A percentile compares a stretch with the other conserved stretches of the same genome.
Conservation (phyloP, 495 filamentous ascomycete species). For the Annulohypoxylon stygium region DNA sequence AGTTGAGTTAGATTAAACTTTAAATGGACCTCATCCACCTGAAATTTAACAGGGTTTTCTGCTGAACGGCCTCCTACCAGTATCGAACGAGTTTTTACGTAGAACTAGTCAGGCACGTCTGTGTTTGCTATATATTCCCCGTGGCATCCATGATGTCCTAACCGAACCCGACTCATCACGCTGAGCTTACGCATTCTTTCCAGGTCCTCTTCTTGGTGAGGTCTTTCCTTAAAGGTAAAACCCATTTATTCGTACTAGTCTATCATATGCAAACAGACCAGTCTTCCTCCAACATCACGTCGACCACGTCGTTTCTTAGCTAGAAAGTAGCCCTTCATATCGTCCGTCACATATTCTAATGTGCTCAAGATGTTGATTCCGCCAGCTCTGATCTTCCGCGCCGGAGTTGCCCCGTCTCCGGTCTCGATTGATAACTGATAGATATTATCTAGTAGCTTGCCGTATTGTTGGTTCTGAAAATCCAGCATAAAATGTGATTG, state of each 20-base stretch:
- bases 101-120: not conserved
- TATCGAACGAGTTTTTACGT: slow-evolving; percentile 1
- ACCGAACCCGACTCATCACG: slow-evolving; percentile 12
- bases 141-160: not conserved
- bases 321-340: slow-evolving; percentile 44
- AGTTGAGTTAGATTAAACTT: slow-evolving; percentile 25
- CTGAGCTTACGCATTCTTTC: slow-evolving; percentile 24
- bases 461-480: slow-evolving; percentile 48
- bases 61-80: slow-evolving; percentile 24
- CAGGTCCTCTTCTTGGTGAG: slow-evolving; percentile 9
- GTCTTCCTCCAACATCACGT: slow-evolving; percentile 40
- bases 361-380: slow-evolving; percentile 45
- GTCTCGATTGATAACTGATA: slow-evolving; percentile 37
- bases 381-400: slow-evolving; percentile 34
- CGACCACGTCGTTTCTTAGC: slow-evolving; percentile 50
- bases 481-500: slow-evolving; percentile 49
- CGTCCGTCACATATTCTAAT: slow-evolving; percentile 44
- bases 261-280: slow-evolving; percentile 49
- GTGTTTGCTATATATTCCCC: slow-evolving; percentile 5
- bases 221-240: not conserved
- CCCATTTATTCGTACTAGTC: too few species aligned
- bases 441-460: slow-evolving; percentile 1
- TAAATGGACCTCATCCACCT: slow-evolving; percentile 32
- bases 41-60: slow-evolving; percentile 23
- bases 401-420: slow-evolving; percentile 20